These are phyloP conservation scores for Pseudogymnoascus sp. DNA, from an alignment of 2,329 filamentous ascomycete genomes.

Conservation along the genomic window DNA sequence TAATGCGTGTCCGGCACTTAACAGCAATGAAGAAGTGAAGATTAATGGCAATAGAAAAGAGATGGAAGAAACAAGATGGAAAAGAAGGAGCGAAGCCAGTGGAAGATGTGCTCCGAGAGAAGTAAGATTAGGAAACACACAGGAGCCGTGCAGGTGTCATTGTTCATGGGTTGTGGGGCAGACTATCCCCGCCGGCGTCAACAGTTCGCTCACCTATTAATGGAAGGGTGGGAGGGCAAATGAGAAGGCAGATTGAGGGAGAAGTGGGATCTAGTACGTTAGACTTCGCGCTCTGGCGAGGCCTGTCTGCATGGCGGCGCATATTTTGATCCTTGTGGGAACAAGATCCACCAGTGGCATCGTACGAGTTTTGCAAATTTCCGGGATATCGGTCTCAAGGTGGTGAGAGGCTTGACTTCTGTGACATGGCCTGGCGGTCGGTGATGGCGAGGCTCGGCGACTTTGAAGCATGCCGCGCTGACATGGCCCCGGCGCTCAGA, in stretches of 20 bases:
- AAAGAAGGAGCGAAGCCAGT: constrained; percentile 4
- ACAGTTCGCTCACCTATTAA: not conserved
- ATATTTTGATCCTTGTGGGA: not conserved
- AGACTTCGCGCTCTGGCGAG: constrained; percentile 8
- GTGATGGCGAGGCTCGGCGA: constrained; percentile 8
- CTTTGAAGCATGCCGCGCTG: not conserved
- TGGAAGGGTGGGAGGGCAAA: constrained; percentile 1
- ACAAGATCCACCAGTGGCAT: not conserved
- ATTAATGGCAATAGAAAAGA: constrained; percentile 1
- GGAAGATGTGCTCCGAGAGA: not conserved
- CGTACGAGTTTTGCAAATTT: constrained; percentile 2
- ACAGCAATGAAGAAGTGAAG: not conserved
- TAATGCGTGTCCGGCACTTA: constrained; percentile 1
- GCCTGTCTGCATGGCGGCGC: not conserved
- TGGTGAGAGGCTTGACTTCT: constrained; percentile 6
- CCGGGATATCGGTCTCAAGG: constrained; percentile 3
- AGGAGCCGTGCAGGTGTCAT: constrained; percentile 2
- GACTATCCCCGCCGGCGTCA: not conserved
- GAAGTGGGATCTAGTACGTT: constrained; percentile 3
- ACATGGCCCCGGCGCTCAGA: constrained; percentile 6
- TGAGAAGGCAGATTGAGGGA: not conserved
- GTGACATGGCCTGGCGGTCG: not conserved
- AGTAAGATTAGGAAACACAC: constrained; percentile 3
- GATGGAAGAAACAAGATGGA: not conserved
- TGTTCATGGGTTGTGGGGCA: not conserved